A percentile compares a stretch with the other conserved stretches of the same genome.
These are phyloP conservation scores for Zalaria obscura DNA, from an alignment of 2,329 filamentous ascomycete species.

Conservation along the genomic window DNA sequence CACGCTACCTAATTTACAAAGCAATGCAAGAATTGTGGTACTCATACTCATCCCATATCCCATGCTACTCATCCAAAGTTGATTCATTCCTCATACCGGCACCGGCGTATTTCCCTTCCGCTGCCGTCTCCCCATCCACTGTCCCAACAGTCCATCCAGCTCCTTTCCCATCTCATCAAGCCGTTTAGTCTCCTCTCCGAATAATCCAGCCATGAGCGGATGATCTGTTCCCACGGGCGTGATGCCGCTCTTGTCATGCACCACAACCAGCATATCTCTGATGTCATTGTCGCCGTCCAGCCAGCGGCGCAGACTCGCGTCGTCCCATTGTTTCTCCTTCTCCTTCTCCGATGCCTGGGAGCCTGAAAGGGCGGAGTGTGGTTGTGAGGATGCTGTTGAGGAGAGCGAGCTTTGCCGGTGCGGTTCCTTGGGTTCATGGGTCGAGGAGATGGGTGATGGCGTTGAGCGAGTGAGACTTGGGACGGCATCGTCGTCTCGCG, in stretches of 20 bases:
- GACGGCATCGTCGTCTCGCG: conserved; percentile 1
- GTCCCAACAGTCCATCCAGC: conserved; percentile 49
- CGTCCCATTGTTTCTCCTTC: conserved; percentile 63
- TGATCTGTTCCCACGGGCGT: conserved; percentile 70
- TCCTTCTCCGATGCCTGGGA: conserved; percentile 41
- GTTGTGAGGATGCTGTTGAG: conserved; percentile 18
- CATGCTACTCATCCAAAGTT: no score
- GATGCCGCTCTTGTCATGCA: conserved; percentile 82
- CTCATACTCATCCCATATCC: no score
- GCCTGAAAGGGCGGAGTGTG: conserved; percentile 21
- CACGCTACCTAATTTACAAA: no score
- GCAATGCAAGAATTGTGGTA: no score
- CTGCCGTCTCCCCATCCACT: conserved; percentile 1
- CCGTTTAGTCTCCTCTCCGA: conserved; percentile 74
- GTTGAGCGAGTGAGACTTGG: conserved; percentile 2
- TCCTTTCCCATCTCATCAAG: conserved; percentile 79
- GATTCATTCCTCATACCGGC: no score
- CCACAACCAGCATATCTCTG: conserved; percentile 75
- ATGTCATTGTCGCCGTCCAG: conserved; percentile 77
- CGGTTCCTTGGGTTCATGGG: not conserved
- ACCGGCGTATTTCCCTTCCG: not conserved
- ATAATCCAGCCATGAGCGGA: conserved; percentile 66
- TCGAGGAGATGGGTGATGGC: not conserved
- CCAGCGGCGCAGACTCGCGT: conserved; percentile 72
- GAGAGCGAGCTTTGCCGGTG: conserved; percentile 2